A percentile compares a stretch with the other conserved stretches of the same genome.
These are phyloP conservation scores for Heliosperma pusillum DNA, from an alignment of 148 eudicot species.

Conservation along the genomic window DNA sequence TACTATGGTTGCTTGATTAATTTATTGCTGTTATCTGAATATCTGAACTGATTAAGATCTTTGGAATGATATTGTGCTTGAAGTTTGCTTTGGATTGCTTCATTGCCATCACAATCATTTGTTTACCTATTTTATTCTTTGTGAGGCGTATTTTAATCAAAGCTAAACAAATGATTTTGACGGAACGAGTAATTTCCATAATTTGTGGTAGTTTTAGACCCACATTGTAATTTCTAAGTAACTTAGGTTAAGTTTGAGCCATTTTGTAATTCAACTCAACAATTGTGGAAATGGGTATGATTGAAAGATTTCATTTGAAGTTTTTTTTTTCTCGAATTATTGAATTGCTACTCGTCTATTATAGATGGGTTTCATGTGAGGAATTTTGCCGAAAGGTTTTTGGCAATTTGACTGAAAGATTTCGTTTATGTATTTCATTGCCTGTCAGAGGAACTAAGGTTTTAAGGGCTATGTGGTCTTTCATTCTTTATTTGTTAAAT, in stretches of 20 bases:
- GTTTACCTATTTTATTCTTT: too few relatives aligned
- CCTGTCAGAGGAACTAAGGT: not conserved
- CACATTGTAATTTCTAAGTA: not conserved
- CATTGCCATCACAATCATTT: too few relatives aligned
- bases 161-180: too few relatives aligned
- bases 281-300: conserved; percentile 4
- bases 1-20: not conserved
- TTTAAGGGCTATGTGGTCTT: not conserved
- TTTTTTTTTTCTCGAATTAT: too few relatives aligned
- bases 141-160: too few relatives aligned
- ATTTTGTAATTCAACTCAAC: not conserved
- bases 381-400: not conserved
- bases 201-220: not conserved
- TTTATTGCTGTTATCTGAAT: not conserved
- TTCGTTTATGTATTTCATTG: not conserved
- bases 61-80: not conserved
- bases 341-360: not conserved
- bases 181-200: not conserved
- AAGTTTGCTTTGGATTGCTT: not conserved
- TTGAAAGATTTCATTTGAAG: not conserved
- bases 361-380: not conserved
- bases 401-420: not conserved
- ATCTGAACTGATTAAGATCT: conserved; percentile 23
- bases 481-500: not conserved
- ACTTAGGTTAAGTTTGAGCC: not conserved